Evolutionary conservation across 2,329 filamentous ascomycete genomes (phyloP), one percentile per base, ranked within the genome.

Genomic region (Trichophyton rubrum): DNA sequence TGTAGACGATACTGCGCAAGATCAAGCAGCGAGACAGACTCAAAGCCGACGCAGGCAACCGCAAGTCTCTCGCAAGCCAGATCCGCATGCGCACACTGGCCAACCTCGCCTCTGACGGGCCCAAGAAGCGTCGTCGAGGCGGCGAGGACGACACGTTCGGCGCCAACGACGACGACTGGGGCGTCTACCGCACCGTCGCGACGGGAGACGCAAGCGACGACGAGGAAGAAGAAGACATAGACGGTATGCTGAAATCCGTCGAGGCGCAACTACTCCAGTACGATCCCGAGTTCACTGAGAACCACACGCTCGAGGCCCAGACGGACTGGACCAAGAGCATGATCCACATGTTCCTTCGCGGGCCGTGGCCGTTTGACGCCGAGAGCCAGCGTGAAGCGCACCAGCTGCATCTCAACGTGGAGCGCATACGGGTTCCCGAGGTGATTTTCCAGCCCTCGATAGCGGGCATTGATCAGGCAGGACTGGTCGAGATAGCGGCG

Each of bases 1-100:
- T 13, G n/a, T 75, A 83, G 65, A 82, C 83, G 22, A 79, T 96
- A 2, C 81, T 87, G 6, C 79, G 89, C 68, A 90, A 85, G 73
- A 95, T 99, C 73, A 96, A 95, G 73, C 92, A 97, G 67, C 86
- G 90, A 59, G 90, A 97, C 68, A 85, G 91, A 17, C 82, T 96
- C 63, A 96, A 96, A 76, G 89, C 90, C 49, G 93, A 99, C 70
- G 82, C 96, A 1, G 91, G 92, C 61, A 97, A 97, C 74, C 88
- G 93, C 70, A 99, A 99, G 74, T 96, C 91, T 0, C 84, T 96
- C 20, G 93, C 93, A 7, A 93, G 88, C 61, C 92, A 97, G 73
- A 95, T 95, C 75, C 88, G 93, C 64, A 99, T 99, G 93, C 97
- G 97, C 77, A 92, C 87, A 58, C 90, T 99, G 62, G 93, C 93